Percentiles rank a stretch among this genome's conserved stretches.
These are phyloP conservation scores for Tagetes patula DNA, from an alignment of 129 eudicot genomes.

Conservation along the genomic window DNA sequence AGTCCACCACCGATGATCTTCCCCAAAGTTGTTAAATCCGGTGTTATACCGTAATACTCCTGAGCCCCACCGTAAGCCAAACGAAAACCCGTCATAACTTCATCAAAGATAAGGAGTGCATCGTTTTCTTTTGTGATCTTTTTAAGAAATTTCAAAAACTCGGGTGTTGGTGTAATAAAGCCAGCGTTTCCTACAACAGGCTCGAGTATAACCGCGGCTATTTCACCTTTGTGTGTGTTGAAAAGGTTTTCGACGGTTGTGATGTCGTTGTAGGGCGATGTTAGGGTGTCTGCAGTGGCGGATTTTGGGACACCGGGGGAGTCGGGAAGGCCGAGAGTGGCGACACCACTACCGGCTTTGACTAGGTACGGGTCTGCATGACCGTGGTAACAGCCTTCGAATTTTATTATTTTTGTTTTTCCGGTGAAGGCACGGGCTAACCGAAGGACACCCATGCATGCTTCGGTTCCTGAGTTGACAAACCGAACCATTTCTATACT, in stretches of 20 bases:
- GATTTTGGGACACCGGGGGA: conserved; percentile 88
- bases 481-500: conserved; percentile 95
- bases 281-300: conserved; percentile 65
- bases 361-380: conserved; percentile 89
- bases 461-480: conserved; percentile 95
- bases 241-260: conserved; percentile 52
- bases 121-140: conserved; percentile 54
- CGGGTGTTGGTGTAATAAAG: conserved; percentile 71
- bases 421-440: conserved; percentile 90
- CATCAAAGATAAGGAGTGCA: conserved; percentile 1
- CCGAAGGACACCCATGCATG: conserved; percentile 92
- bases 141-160: conserved; percentile 53
- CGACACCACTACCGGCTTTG: conserved; percentile 95
- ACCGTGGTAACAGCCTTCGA: conserved; percentile 96
- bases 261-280: conserved; percentile 78
- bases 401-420: conserved; percentile 60
- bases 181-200: conserved; percentile 95
- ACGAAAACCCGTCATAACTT: conserved; percentile 2
- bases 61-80: conserved; percentile 18
- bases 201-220: conserved; percentile 82
- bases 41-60: conserved; percentile 8
- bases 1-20: conserved; percentile 17
- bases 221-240: conserved; percentile 66
- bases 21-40: conserved; percentile 4
- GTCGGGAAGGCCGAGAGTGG: conserved; percentile 89